Conservation (phyloP, 257 asterid genomes). For the Eustoma russellianum region DNA sequence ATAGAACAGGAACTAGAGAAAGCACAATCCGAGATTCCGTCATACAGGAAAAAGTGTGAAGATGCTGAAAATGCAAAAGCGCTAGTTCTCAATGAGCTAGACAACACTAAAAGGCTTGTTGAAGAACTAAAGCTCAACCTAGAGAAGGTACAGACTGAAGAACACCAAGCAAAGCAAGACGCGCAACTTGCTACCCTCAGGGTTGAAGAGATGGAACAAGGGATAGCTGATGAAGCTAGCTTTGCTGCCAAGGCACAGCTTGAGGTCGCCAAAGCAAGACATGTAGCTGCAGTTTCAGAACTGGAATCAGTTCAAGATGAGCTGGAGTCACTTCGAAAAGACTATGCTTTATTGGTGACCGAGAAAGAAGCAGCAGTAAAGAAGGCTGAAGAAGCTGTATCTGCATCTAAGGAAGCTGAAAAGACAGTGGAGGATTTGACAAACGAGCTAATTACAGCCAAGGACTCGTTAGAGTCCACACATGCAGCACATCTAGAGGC, state of each 20-base stretch:
- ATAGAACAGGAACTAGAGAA: constrained; percentile 79
- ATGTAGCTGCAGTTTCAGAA: constrained; percentile 64
- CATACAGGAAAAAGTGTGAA: constrained; percentile 50
- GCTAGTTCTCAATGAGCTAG: constrained; percentile 63
- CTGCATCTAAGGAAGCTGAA: constrained; percentile 59
- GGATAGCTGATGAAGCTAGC: constrained; percentile 76
- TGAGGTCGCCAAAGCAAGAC: constrained; percentile 85
- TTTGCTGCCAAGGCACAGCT: constrained; percentile 94
- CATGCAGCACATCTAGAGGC: constrained; percentile 91
- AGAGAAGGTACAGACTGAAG: constrained; percentile 85
- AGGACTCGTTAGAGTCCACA: constrained; percentile 76
- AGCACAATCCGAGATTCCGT: constrained; percentile 73
- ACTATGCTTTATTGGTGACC: constrained; percentile 36
- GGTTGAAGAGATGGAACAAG: constrained; percentile 86
- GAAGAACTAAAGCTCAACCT: constrained; percentile 91
- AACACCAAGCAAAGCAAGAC: constrained; percentile 90
- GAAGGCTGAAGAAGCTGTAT: constrained; percentile 61
- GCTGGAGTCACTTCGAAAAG: constrained; percentile 50
- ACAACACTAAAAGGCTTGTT: constrained; percentile 66
- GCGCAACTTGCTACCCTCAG: constrained; percentile 82
- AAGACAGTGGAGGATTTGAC: constrained; percentile 84
- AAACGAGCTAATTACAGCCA: constrained; percentile 63
- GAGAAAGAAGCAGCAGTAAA: constrained; percentile 57
- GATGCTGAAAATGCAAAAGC: constrained; percentile 75
- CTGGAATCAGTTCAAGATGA: constrained; percentile 48